Conservation (phyloP, 225 moss, liverwort and hornwort genomes). For the Physcomitrellopsis africana region DNA sequence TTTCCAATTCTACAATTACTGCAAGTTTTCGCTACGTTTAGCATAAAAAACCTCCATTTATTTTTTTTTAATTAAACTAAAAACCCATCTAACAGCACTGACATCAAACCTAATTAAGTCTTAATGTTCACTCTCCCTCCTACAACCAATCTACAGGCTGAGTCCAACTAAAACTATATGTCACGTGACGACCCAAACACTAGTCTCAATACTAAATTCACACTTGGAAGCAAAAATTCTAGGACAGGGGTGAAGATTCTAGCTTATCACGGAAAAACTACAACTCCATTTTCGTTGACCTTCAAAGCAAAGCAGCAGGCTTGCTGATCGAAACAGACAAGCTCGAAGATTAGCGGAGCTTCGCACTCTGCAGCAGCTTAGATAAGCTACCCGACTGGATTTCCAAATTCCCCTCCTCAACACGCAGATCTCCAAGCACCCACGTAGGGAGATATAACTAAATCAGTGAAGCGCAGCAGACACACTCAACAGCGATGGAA, state of each 20-base stretch:
- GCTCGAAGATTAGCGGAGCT: no score
- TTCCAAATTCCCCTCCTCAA: not conserved
- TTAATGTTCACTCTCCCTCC: not conserved
- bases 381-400: not conserved
- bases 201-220: not conserved
- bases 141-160: not conserved
- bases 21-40: not conserved
- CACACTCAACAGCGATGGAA: not conserved
- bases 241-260: no score
- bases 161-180: not conserved
- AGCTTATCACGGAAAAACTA: no score
- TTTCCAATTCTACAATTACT: not conserved
- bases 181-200: not conserved
- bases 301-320: no score
- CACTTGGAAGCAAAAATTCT: no score
- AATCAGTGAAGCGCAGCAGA: not conserved
- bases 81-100: not conserved
- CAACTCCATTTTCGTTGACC: no score
- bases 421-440: not conserved
- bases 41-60: no score
- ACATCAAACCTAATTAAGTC: conserved; percentile 12
- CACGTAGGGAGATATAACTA: not conserved
- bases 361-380: not conserved
- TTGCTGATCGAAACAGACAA: no score
- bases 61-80: not conserved